Base-by-base conservation (phyloP, 441 rosid species). In the Francoa sonchifolia region DNA sequence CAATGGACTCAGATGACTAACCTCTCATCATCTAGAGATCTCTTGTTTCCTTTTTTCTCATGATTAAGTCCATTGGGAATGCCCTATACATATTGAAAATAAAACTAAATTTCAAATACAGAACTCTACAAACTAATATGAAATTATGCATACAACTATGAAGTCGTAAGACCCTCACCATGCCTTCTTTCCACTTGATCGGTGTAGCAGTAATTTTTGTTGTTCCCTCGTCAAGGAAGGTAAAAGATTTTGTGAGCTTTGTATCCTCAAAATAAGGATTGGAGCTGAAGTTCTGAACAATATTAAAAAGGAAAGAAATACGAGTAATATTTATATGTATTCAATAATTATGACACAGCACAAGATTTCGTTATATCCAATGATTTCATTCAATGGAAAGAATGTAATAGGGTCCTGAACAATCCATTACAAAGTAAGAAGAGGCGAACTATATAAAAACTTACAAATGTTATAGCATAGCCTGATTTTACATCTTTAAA, bases 401-500 rank as follows among this genome's bases (percentile, higher is more conserved):
- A n/a, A n/a, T n/a, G n/a, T n/a, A n/a, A n/a, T n/a, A n/a, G n/a
- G n/a, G n/a, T n/a, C n/a, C n/a, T n/a, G n/a, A n/a, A n/a, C n/a
- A n/a, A n/a, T n/a, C n/a, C n/a, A n/a, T n/a, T n/a, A n/a, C n/a
- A n/a, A n/a, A n/a, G n/a, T n/a, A n/a, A n/a, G n/a, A n/a, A n/a
- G n/a, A n/a, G n/a, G n/a, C n/a, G n/a, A n/a, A n/a, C n/a, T n/a
- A n/a, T n/a, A n/a, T n/a, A n/a, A n/a, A 47, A 33, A 66, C 94
- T 73, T 57, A 88, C 99, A 67, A 87, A 84, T 45, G 89, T 72
- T 32, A 92, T 87, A 6, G 87, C 72, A 64, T 83, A 92, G 38
- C 99, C 99, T 20, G 85, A 82, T 58, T 87, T 92, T 59, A 87
- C 76, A 59, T 87, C 99, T 65, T 92, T 84, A 18, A 70, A 82